Evolutionary conservation across 2,329 filamentous ascomycete genomes (phyloP).

Genomic region (Exserohilum rostratum): DNA sequence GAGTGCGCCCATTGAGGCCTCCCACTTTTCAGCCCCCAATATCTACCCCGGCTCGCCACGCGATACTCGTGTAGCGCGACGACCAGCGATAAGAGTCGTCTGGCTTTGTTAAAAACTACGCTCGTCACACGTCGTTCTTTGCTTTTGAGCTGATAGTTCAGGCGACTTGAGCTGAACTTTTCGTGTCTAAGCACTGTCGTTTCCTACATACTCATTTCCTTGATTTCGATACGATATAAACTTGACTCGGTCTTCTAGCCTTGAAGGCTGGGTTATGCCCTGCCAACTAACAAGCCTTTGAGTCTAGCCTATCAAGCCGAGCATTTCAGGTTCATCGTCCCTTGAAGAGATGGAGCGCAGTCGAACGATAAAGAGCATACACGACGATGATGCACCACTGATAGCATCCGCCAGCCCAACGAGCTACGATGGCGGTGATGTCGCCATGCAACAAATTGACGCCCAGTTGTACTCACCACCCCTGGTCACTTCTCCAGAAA

Average conservation of each 20-base stretch:
- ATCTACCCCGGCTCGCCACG: not conserved
- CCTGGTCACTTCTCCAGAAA: constrained; percentile 20
- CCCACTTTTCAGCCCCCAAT: constrained; percentile 17
- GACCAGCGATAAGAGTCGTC: not conserved
- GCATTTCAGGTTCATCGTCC: not conserved
- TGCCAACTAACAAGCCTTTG: too few relatives aligned
- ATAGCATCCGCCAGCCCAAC: constrained; percentile 21
- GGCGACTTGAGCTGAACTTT: not conserved
- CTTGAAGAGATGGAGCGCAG: constrained; percentile 13
- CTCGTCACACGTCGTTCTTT: not conserved
- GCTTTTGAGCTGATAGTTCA: not conserved
- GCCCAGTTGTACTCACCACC: constrained; percentile 17
- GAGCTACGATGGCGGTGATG: constrained; percentile 26
- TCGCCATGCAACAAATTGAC: constrained; percentile 32
- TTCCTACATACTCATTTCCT: too few relatives aligned
- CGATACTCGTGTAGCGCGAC: not conserved
- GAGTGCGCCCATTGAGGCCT: constrained; percentile 8
- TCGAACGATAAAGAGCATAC: constrained; percentile 4
- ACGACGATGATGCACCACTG: constrained; percentile 15
- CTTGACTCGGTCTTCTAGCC: not conserved
- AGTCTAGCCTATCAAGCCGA: not conserved
- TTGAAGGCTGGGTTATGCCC: too few relatives aligned
- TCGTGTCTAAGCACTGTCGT: not conserved
- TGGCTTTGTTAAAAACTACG: not conserved
- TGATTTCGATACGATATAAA: too few relatives aligned